Conservation (phyloP, 2,329 filamentous ascomycete species). For the Talaromyces marneffei region DNA sequence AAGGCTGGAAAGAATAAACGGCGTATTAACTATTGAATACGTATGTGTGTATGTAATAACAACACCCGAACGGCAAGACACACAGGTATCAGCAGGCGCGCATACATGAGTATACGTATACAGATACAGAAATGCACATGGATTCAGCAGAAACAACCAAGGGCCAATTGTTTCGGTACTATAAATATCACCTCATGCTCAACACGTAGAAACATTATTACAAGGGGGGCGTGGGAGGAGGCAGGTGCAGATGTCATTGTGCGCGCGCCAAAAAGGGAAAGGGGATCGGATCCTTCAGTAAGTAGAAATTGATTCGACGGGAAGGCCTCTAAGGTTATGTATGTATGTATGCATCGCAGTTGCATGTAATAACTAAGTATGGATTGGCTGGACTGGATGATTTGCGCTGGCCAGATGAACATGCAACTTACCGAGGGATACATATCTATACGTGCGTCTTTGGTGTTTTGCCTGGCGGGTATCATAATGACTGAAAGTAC, state of each 20-base stretch:
- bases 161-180: conserved; percentile 6
- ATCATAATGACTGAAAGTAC: neutral
- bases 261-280: neutral
- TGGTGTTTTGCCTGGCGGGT: neutral
- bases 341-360: neutral
- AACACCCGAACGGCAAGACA: neutral
- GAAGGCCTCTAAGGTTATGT: neutral
- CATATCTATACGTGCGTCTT: neutral
- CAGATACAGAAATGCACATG: neutral
- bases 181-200: conserved; percentile 4
- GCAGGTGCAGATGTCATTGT: neutral
- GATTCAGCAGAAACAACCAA: neutral
- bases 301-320: neutral
- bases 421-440: conserved; percentile 5
- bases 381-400: neutral
- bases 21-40: neutral
- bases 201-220: neutral
- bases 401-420: neutral
- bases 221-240: neutral
- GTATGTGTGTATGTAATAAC: neutral
- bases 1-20: neutral
- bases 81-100: neutral
- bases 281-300: neutral
- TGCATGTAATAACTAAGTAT: no score
- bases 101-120: no score